Conservation (phyloP, 192 early-diverging fungal species). For the Allomyces javanicus region DNA sequence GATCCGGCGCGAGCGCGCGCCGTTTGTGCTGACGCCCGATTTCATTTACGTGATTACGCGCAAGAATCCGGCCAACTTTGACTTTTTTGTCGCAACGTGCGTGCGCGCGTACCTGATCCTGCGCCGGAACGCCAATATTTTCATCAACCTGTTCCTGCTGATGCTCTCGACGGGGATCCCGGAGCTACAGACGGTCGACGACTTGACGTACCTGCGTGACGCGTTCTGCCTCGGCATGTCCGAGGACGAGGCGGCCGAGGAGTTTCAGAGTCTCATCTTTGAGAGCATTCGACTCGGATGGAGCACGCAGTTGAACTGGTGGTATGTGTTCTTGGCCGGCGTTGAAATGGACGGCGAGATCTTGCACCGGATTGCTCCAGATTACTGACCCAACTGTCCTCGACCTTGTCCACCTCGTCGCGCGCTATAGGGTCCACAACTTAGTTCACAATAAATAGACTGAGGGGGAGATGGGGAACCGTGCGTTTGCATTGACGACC, state of each 20-base stretch:
- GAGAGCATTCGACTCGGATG: neutral
- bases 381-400: too few relatives aligned
- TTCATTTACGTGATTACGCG: neutral
- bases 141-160: neutral
- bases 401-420: too few relatives aligned
- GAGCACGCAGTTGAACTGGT: conserved; percentile 1
- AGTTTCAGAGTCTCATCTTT: neutral
- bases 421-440: too few relatives aligned
- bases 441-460: too few relatives aligned
- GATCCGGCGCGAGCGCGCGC: neutral
- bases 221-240: neutral
- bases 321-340: neutral
- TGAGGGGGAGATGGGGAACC: too few relatives aligned
- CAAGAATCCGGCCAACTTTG: neutral
- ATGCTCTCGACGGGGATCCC: neutral
- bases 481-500: too few relatives aligned
- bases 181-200: neutral
- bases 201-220: neutral
- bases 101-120: neutral
- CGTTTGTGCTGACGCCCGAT: neutral
- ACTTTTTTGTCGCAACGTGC: neutral
- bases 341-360: neutral
- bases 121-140: neutral
- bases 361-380: too few relatives aligned
- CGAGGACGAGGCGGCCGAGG: neutral